Evolutionary conservation across 805 yeast genomes (phyloP).

Genomic region (Ogataea nitratoaversa): DNA sequence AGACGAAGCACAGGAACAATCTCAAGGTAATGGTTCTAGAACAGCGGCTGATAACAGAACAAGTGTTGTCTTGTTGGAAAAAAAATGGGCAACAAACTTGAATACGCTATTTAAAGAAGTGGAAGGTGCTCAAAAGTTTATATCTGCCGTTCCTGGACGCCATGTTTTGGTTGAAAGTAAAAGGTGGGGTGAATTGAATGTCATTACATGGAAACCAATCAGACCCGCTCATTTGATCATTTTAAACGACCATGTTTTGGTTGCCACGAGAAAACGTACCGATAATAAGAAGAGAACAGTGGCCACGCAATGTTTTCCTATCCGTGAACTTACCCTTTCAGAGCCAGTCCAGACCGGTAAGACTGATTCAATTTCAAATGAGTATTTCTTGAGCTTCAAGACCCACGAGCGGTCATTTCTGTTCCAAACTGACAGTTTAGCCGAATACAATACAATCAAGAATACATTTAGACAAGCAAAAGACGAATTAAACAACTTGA

Average conservation of each 20-base stretch:
- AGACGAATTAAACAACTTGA: slow-evolving; percentile 53
- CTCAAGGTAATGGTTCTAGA: slow-evolving; percentile 14
- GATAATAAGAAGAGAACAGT: slow-evolving; percentile 35
- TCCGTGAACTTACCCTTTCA: slow-evolving; percentile 51
- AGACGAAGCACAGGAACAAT: slow-evolving; percentile 26
- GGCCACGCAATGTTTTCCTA: slow-evolving; percentile 77
- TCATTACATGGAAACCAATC: slow-evolving; percentile 77
- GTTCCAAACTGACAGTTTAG: slow-evolving; percentile 57
- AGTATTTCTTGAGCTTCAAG: slow-evolving; percentile 17
- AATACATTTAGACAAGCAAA: slow-evolving; percentile 58
- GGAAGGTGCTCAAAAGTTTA: slow-evolving; percentile 82
- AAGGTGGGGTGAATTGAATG: slow-evolving; percentile 82
- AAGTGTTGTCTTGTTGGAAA: slow-evolving; percentile 67
- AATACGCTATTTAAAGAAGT: slow-evolving; percentile 71
- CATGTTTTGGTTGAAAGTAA: slow-evolving; percentile 77
- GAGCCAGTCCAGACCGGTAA: slow-evolving; percentile 27
- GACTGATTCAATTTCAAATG: slow-evolving; percentile 6
- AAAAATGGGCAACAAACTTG: slow-evolving; percentile 76
- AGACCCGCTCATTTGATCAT: slow-evolving; percentile 73
- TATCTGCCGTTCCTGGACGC: slow-evolving; percentile 73
- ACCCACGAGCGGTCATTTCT: slow-evolving; percentile 37
- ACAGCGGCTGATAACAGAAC: slow-evolving; percentile 52
- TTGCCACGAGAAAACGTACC: slow-evolving; percentile 60
- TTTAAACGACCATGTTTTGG: slow-evolving; percentile 69
- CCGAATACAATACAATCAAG: slow-evolving; percentile 51